phyloP scores from a whole-genome alignment of 164 flowering plant genomes.

The Vitis amurensis region DNA sequence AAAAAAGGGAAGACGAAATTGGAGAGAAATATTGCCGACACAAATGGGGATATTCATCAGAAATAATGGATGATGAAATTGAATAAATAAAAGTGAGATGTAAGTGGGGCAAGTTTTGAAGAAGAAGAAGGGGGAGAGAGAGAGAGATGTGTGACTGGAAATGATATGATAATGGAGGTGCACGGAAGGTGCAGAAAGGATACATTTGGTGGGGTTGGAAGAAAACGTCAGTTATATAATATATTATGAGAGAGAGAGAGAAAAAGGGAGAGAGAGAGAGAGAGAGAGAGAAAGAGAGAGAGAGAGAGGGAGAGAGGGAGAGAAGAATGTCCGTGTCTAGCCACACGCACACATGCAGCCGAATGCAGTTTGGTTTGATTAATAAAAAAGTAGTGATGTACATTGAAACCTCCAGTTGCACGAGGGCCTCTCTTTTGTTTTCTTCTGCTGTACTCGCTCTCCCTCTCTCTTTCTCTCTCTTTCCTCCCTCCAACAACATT shows the following conservation, averaged over 20 bases:
- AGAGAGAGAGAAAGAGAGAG: background rate
- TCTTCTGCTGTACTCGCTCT: constrained; percentile 24
- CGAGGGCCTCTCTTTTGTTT: constrained; percentile 60
- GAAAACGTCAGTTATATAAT: background rate
- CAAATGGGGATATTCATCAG: background rate
- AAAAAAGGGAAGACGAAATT: background rate
- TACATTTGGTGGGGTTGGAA: constrained; percentile 14
- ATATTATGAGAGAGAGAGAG: background rate
- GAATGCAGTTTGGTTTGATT: constrained; percentile 8
- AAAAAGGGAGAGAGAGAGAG: background rate
- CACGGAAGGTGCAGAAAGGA: constrained; percentile 21
- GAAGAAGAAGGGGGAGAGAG: background rate
- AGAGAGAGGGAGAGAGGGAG: constrained; percentile 4
- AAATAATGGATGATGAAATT: background rate
- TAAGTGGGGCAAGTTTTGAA: background rate
- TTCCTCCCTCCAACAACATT: constrained; percentile 6
- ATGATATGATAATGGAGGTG: constrained; percentile 4
- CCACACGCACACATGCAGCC: constrained; percentile 33
- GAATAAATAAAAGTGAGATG: background rate
- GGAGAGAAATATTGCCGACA: constrained; percentile 19
- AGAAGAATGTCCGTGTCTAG: constrained; percentile 23
- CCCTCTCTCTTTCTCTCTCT: constrained; percentile 3
- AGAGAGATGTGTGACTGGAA: constrained; percentile 1
- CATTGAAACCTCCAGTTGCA: constrained; percentile 38
- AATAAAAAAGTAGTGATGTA: constrained; percentile 36